phyloP scores from a whole-genome alignment of 441 rosid genomes.

The Raphanus hybrid region DNA sequence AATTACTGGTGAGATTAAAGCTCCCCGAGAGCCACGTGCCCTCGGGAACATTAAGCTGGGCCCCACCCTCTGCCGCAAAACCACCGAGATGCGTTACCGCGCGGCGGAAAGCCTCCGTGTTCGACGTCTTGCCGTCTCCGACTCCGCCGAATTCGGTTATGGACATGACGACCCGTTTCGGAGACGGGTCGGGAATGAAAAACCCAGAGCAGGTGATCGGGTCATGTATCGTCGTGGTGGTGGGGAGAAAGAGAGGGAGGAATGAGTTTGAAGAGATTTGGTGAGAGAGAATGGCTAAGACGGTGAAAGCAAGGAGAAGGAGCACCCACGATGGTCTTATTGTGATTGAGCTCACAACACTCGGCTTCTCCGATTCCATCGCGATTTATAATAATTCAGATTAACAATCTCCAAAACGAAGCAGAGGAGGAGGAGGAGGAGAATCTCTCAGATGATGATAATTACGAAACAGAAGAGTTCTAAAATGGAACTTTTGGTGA shows the following conservation, averaged over 20 bases:
- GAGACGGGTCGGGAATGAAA: slow-evolving; percentile 39
- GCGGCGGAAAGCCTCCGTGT: slow-evolving; percentile 72
- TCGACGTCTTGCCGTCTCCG: slow-evolving; percentile 78
- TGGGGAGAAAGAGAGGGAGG: slow-evolving; percentile 40
- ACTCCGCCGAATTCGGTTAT: slow-evolving; percentile 84
- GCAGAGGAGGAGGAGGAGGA: background rate
- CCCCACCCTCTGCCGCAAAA: slow-evolving; percentile 59
- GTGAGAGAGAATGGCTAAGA: slow-evolving; percentile 53
- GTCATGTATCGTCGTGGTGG: background rate
- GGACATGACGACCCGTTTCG: slow-evolving; percentile 66
- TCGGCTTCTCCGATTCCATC: slow-evolving; percentile 59
- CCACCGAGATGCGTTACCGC: slow-evolving; percentile 62
- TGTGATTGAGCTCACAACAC: slow-evolving; percentile 30
- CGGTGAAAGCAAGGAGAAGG: slow-evolving; percentile 56
- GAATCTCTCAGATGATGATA: background rate
- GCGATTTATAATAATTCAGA: background rate
- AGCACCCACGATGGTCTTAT: slow-evolving; percentile 60
- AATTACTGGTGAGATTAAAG: slow-evolving; percentile 86
- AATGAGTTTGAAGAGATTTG: slow-evolving; percentile 60
- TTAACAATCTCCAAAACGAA: background rate
- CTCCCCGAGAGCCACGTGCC: slow-evolving; percentile 91
- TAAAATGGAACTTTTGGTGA: slow-evolving; percentile 17
- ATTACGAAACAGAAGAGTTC: slow-evolving; percentile 23
- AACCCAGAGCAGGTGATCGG: slow-evolving; percentile 54
- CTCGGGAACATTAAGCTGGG: slow-evolving; percentile 74